Conservation (phyloP, 257 asterid species). For the Przewalskia tangutica region DNA sequence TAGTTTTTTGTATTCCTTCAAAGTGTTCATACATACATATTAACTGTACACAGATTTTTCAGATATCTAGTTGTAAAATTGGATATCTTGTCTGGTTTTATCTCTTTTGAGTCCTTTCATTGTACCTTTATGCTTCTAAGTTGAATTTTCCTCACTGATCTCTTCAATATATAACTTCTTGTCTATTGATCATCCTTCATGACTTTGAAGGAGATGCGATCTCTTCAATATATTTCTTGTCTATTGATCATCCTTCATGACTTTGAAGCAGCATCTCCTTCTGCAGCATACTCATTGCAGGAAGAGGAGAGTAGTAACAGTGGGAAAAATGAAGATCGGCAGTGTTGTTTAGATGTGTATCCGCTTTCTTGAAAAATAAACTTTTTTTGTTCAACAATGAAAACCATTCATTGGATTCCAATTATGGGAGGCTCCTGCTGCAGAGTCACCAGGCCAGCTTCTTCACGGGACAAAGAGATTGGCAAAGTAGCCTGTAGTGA, state of each 20-base stretch:
- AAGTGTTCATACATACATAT: not conserved
- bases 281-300: not conserved
- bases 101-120: not conserved
- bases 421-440: constrained; percentile 3
- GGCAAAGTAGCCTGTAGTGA: not conserved
- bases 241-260: not conserved
- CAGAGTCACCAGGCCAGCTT: not conserved
- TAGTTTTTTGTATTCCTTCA: not conserved
- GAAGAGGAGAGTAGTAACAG: not conserved
- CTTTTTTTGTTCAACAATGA: not conserved
- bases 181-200: not conserved
- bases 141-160: not conserved
- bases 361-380: not conserved
- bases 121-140: not conserved
- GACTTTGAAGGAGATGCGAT: too few relatives aligned
- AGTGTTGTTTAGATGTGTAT: not conserved
- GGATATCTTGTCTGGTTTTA: not conserved
- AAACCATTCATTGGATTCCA: not conserved
- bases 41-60: not conserved
- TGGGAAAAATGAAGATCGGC: not conserved
- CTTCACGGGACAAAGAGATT: not conserved
- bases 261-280: not conserved
- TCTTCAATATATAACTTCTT: not conserved
- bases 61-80: not conserved
- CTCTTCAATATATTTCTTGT: not conserved